Evolutionary conservation across 768 basidiomycete genomes (phyloP).

Genomic region (Amanita phalloides): DNA sequence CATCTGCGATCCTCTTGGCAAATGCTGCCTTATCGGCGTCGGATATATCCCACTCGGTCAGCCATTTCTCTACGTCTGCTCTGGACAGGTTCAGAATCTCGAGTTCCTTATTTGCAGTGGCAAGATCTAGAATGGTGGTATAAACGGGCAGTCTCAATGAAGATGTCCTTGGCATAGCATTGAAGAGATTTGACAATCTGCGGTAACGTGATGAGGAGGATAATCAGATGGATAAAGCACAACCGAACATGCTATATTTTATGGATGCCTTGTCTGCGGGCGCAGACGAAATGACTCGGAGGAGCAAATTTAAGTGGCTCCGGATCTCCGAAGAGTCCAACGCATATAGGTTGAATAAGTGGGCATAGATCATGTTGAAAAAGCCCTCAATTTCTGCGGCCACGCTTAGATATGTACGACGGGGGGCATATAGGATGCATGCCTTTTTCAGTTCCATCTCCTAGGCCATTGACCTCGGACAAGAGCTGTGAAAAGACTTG

Average conservation of each 20-base stretch:
- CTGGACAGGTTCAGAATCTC: constrained; percentile 49
- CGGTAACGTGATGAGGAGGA: constrained; percentile 4
- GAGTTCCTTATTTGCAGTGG: constrained; percentile 50
- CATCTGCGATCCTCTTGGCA: constrained; percentile 51
- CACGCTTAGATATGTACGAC: constrained; percentile 1
- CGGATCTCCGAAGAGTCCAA: constrained; percentile 44
- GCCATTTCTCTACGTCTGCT: constrained; percentile 62
- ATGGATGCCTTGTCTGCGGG: constrained; percentile 40
- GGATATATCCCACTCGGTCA: constrained; percentile 60
- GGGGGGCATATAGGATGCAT: constrained; percentile 5
- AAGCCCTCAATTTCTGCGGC: constrained; percentile 65
- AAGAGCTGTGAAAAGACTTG: constrained; percentile 51
- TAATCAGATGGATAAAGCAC: constrained; percentile 5
- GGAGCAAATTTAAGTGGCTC: constrained; percentile 35
- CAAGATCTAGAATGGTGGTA: constrained; percentile 46
- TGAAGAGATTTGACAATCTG: constrained; percentile 78
- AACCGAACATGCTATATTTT: constrained; percentile 68
- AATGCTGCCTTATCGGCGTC: constrained; percentile 54
- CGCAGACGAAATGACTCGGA: constrained; percentile 45
- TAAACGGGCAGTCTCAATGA: constrained; percentile 46
- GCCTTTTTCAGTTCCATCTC: constrained; percentile 76
- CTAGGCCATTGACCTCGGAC: constrained; percentile 52
- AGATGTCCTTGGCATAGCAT: constrained; percentile 58
- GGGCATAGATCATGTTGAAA: constrained; percentile 74
- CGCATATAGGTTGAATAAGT: constrained; percentile 53